Evolutionary conservation across 768 basidiomycete genomes (phyloP), one percentile per base, ranked within the genome.

Genomic region (Termitomyces eurrhizus): DNA sequence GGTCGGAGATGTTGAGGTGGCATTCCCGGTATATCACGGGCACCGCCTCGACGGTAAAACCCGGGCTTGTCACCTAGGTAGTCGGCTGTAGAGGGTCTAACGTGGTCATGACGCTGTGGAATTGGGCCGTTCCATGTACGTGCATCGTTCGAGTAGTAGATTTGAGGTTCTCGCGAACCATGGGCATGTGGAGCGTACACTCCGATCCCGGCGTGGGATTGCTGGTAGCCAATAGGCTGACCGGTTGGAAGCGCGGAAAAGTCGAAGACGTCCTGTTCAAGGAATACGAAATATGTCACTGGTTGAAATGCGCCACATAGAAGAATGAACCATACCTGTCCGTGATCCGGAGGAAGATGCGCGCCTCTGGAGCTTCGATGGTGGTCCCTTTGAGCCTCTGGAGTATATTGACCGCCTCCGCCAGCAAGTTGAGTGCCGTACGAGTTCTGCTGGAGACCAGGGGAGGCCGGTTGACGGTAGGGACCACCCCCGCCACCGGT

Each of bases 281-380:
- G 37, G 42, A 16, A 42, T 18, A 39, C 32, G 29, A 57, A 7
- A 32, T 50, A 41, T 60, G 57, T 21, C 5, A n/a, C 9, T 24
- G 32, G 36, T 52, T 32, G 42, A 33, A n/a, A 49, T 63, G 62
- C 62, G 62, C 62, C 62, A 63, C 62, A 63, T 52, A 53, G 60
- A 24, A 39, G 26, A 46, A 44, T 44, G 32, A 39, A 45, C 36
- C 56, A 35, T 49, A 63, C 62, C n/a, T 60, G 59, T 18, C 24
- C 45, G 14, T 59, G 57, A 52, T 62, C 53, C 39, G 57, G 41
- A 32, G 39, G 33, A 12, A 53, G n/a, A 32, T 54, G 54, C n/a
- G 41, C n/a, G 41, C 39, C 50, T 39, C 58, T 36, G 29, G 52
- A 35, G 33, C 16, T 52, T 51, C 59, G 56, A 18, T 32, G 18